Evolutionary conservation across 805 yeast genomes (phyloP).

Genomic region (Ogataea henricii): DNA sequence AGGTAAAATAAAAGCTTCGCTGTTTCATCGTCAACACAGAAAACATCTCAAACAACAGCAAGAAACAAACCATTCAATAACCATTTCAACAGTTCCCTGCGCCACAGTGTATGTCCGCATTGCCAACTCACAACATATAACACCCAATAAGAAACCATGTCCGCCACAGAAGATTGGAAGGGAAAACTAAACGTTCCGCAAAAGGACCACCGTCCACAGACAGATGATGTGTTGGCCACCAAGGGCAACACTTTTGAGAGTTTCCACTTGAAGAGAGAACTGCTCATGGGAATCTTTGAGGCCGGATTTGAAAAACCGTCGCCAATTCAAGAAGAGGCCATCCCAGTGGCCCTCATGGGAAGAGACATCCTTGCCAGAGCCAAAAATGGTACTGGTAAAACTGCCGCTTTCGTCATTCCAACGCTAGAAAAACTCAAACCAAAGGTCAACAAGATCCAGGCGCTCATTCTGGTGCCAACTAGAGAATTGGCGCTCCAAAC

Average conservation of each 20-base stretch:
- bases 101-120: constrained; percentile 3
- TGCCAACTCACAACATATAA: constrained; percentile 1
- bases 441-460: constrained; percentile 80
- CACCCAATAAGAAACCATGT: constrained; percentile 26
- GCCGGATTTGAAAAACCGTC: constrained; percentile 98
- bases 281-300: constrained; percentile 97
- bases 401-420: constrained; percentile 96
- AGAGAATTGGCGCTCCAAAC: constrained; percentile 98
- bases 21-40: neutral
- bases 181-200: constrained; percentile 68
- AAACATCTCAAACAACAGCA: neutral
- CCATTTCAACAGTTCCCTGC: neutral
- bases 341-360: constrained; percentile 93
- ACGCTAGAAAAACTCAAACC: constrained; percentile 88
- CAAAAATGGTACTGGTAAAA: constrained; percentile 97
- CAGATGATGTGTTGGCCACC: constrained; percentile 92
- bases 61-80: neutral
- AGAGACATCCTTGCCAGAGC: constrained; percentile 97
- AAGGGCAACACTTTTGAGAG: constrained; percentile 92
- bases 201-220: constrained; percentile 92
- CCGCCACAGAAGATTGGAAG: constrained; percentile 63
- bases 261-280: constrained; percentile 86
- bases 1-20: neutral
- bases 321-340: constrained; percentile 96
- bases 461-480: constrained; percentile 92